Evolutionary conservation across 169 alveolate genomes (phyloP).

Genomic region (Eimeria acervulina): DNA sequence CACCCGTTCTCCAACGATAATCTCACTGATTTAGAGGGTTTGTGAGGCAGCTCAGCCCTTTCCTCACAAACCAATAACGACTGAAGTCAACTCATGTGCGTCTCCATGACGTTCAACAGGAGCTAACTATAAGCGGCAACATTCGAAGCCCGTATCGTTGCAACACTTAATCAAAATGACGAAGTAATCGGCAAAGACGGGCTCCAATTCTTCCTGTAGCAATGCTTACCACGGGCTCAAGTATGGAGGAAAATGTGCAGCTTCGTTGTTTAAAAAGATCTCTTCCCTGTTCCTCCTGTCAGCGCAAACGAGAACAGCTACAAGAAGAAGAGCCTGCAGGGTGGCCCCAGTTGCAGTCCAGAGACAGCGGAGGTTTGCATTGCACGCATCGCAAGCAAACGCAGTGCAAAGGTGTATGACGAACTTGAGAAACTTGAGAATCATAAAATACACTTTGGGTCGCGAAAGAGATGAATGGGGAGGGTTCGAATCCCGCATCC

Average conservation of each 20-base stretch:
- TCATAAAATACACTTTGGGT: background rate
- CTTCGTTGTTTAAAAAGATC: constrained; percentile 45
- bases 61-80: background rate
- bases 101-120: background rate
- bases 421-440: background rate
- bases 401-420: background rate
- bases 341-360: background rate
- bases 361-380: background rate
- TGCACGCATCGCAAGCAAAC: background rate
- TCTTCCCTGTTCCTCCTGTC: constrained; percentile 59
- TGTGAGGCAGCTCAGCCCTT: background rate
- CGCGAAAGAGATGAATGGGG: background rate
- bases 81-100: background rate
- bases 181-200: background rate
- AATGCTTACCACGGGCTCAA: constrained; percentile 29
- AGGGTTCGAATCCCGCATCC: background rate
- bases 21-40: background rate
- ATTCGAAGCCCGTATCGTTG: background rate
- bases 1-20: background rate
- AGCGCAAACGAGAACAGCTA: background rate
- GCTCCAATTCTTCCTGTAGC: background rate
- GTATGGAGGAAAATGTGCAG: constrained; percentile 70
- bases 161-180: no score
- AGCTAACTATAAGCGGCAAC: background rate
- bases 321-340: background rate